Evolutionary conservation across 1,284 basidiomycete species (phyloP), one percentile per base, ranked within the genome.

Genomic region (Leccinum laetum): DNA sequence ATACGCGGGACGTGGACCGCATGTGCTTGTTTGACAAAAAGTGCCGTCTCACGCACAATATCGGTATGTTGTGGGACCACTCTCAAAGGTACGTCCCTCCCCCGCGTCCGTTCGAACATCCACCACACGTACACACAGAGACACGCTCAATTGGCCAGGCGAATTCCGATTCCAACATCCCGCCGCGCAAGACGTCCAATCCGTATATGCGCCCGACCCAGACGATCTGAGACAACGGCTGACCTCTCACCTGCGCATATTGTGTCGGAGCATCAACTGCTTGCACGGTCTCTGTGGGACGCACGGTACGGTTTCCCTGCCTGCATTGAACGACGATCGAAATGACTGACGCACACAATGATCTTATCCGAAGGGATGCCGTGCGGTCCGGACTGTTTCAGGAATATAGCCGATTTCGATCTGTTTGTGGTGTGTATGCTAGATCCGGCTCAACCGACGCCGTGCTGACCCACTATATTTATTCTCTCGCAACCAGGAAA

Each of bases 221-320:
- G 44, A 73, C 16, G 63, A 78, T 61, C 68, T 79, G 16, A 64
- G 65, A 16, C 63, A 64, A 3, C 75, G 80, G 16, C 62, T 83
- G 35, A 69, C 70, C 18, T 79, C 79, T 7, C 72, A 81, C 16
- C 69, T 83, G 0, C 70, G 69, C n/a, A 64, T 78, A n/a, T 87
- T 88, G 67, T 89, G 87, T 70, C 80, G 80, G 16, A 84, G 81
- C 55, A 67, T 81, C 7, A 86, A 82, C 58, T 89, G 88, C 62
- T 53, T 83, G 1, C 79, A 81, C 7, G 76, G 82, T 1, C 79
- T 79, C 62, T 90, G 88, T 67, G 69, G 75, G n/a, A 78, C 80
- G 0, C 88, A 89, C 69, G 69, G 86, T 85, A 64, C 29, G 35
- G 60, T 46, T 24, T 41, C 1, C 2, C 61, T 63, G 16, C 8